Conservation (phyloP, 768 basidiomycete genomes). For the Amanita fuliginea region DNA sequence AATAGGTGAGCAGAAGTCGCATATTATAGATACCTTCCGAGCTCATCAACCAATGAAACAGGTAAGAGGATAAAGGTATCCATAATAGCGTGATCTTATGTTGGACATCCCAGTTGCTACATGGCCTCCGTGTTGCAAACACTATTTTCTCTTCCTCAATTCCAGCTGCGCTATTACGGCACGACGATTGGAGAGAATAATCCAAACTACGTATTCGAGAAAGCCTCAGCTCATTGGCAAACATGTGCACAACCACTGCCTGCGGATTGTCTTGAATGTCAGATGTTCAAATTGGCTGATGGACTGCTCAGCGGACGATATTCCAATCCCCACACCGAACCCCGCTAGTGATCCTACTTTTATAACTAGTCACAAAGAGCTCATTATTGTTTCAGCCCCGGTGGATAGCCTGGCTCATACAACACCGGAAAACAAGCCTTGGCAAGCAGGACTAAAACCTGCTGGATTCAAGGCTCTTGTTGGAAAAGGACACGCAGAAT, state of each 20-base stretch:
- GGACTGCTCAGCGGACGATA: constrained; percentile 91
- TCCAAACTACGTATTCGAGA: no score
- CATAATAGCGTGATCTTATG: no score
- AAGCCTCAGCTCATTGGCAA: constrained; percentile 43
- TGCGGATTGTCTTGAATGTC: constrained; percentile 87
- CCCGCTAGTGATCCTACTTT: background rate
- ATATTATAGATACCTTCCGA: no score
- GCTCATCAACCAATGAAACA: no score
- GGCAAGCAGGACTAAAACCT: constrained; percentile 81
- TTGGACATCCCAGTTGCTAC: constrained; percentile 59
- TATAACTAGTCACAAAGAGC: no score
- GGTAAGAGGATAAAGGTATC: no score
- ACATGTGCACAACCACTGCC: constrained; percentile 60
- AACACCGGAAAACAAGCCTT: constrained; percentile 22
- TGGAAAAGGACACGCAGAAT: constrained; percentile 89
- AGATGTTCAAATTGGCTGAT: constrained; percentile 86
- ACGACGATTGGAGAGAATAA: constrained; percentile 24
- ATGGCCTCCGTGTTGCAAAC: constrained; percentile 92
- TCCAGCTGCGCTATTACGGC: constrained; percentile 60
- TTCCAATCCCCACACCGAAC: constrained; percentile 39
- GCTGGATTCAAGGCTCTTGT: constrained; percentile 79
- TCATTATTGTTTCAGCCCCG: no score
- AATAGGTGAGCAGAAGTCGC: constrained; percentile 26
- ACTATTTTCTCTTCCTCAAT: constrained; percentile 70
- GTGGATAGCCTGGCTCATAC: no score